Conservation (phyloP, 352 stramenopile species). For the Pythium utonaiense region DNA sequence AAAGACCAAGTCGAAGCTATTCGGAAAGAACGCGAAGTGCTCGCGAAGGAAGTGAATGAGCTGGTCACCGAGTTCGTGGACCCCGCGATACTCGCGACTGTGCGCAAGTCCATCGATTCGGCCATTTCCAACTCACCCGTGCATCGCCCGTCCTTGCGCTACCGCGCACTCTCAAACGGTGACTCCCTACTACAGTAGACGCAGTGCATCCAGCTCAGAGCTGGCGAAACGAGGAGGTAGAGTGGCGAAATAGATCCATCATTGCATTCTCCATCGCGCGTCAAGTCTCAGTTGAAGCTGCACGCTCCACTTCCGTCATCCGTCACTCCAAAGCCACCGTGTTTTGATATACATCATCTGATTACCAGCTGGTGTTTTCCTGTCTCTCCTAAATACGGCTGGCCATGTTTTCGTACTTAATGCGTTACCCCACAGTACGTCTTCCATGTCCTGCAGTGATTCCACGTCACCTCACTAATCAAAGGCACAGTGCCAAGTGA, state of each 20-base stretch:
- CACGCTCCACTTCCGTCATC: background rate
- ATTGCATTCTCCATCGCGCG: background rate
- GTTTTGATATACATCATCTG: background rate
- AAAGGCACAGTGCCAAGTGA: constrained; percentile 1
- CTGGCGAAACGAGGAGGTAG: too few relatives aligned
- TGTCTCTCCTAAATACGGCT: constrained; percentile 2
- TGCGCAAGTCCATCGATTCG: constrained; percentile 37
- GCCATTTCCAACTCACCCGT: constrained; percentile 19
- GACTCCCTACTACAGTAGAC: constrained; percentile 18
- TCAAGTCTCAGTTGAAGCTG: background rate
- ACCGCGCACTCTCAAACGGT: constrained; percentile 14
- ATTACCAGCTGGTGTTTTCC: background rate
- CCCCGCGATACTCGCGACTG: constrained; percentile 43
- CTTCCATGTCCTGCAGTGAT: background rate
- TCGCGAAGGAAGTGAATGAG: constrained; percentile 55
- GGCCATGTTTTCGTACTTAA: background rate
- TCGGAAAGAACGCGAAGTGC: constrained; percentile 44
- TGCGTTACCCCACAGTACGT: background rate
- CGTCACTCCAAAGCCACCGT: too few relatives aligned
- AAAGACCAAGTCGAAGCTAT: constrained; percentile 52
- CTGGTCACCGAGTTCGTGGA: constrained; percentile 53
- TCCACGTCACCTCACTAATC: constrained; percentile 21
- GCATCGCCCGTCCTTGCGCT: constrained; percentile 16
- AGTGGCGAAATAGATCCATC: too few relatives aligned
- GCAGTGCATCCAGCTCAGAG: too few relatives aligned